These are phyloP conservation scores for Dryas integrifolia DNA, from an alignment of 331 rosid genomes.

Conservation along the genomic window DNA sequence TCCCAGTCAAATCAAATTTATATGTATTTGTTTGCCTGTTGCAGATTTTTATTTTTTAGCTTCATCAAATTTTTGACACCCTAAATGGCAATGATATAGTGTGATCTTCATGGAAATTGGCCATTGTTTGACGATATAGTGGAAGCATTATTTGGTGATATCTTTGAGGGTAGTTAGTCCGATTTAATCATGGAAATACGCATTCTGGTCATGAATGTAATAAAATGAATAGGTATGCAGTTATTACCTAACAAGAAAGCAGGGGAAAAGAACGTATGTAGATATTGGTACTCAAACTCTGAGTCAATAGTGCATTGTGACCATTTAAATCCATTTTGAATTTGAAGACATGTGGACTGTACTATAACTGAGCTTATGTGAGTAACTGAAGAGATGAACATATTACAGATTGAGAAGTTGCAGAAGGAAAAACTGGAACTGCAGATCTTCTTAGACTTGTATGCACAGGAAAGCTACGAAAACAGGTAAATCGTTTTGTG, in stretches of 20 bases:
- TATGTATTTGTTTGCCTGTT: not conserved
- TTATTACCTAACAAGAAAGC: not conserved
- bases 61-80: not conserved
- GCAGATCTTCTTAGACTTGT: slow-evolving; percentile 66
- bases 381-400: slow-evolving; percentile 28
- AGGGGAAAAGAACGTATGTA: not conserved
- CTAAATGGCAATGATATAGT: not conserved
- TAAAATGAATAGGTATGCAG: not conserved
- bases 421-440: slow-evolving; percentile 65
- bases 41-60: not conserved
- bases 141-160: not conserved
- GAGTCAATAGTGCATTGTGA: not conserved
- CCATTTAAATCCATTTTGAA: not conserved
- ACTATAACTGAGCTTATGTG: slow-evolving; percentile 15
- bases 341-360: slow-evolving; percentile 13
- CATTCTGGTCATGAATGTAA: not conserved
- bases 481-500: slow-evolving; percentile 53
- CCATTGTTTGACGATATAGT: not conserved
- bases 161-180: not conserved
- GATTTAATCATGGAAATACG: not conserved
- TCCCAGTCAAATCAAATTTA: not conserved
- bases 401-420: slow-evolving; percentile 69
- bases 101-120: slow-evolving; percentile 2
- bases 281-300: not conserved
- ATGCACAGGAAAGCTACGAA: slow-evolving; percentile 67